phyloP scores from a whole-genome alignment of 176 grass and related monocot genomes.

The Triticum dicoccoides region DNA sequence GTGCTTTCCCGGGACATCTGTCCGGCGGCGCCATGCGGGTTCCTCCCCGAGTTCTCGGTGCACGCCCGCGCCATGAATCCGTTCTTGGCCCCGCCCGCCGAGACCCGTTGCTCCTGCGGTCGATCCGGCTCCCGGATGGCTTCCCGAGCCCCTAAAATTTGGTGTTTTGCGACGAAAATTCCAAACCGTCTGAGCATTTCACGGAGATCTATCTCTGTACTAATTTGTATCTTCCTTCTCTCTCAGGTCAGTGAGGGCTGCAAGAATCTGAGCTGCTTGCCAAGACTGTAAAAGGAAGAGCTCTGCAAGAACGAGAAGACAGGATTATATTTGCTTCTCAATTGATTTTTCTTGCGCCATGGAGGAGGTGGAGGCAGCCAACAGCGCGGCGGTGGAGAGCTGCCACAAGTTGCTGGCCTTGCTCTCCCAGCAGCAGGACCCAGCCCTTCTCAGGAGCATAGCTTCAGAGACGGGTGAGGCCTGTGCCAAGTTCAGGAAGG shows the following conservation, averaged over 20 bases:
- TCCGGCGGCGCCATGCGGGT: neutral
- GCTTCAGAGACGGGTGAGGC: conserved; percentile 60
- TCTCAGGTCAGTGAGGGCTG: neutral
- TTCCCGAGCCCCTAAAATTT: neutral
- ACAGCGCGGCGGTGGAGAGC: conserved; percentile 70
- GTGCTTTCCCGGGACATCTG: conserved; percentile 5
- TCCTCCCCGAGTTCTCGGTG: no score
- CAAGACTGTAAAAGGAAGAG: neutral
- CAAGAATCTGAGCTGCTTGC: conserved; percentile 11
- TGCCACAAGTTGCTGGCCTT: conserved; percentile 71
- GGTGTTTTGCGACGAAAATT: neutral
- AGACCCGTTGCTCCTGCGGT: neutral
- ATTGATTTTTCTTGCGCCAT: conserved; percentile 19
- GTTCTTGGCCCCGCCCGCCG: neutral
- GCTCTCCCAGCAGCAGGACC: conserved; percentile 59
- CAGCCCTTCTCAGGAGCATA: conserved; percentile 45
- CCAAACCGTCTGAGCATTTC: neutral
- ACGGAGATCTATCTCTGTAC: conserved; percentile 25
- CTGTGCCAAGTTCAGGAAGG: conserved; percentile 76
- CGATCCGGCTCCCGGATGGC: neutral
- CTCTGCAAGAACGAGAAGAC: neutral
- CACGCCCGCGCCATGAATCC: neutral
- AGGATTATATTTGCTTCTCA: neutral
- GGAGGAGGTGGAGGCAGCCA: conserved; percentile 81
- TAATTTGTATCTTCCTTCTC: conserved; percentile 7